Evolutionary conservation across 305 asterid genomes (phyloP).

Genomic region (Ajuga reptans): DNA sequence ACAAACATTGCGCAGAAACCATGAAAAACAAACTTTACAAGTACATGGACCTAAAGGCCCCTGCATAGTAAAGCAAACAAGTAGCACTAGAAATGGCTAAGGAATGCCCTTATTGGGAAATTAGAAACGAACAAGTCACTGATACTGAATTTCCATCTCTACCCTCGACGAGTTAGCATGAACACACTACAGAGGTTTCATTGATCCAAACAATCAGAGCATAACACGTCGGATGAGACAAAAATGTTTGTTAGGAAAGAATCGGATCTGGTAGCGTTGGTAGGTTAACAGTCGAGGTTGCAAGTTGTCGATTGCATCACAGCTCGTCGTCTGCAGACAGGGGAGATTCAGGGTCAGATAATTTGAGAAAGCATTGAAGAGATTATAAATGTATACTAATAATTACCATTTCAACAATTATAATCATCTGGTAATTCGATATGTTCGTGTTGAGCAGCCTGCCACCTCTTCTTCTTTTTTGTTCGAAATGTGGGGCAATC

Average conservation of each 20-base stretch:
- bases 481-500: constrained; percentile 46
- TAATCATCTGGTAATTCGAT: constrained; percentile 43
- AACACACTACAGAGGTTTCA: not conserved
- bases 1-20: not conserved
- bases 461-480: constrained; percentile 59
- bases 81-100: not conserved
- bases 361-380: not conserved
- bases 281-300: not conserved
- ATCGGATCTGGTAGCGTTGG: constrained; percentile 14
- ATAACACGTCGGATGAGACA: not conserved
- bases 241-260: constrained; percentile 21
- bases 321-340: constrained; percentile 15
- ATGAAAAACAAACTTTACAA: not conserved
- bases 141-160: not conserved
- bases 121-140: not conserved
- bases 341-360: not conserved
- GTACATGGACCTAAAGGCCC: no score
- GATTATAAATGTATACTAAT: not conserved
- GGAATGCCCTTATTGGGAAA: not conserved
- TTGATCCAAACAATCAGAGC: not conserved
- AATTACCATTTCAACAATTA: constrained; percentile 27
- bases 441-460: constrained; percentile 45
- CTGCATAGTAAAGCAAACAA: not conserved
- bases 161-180: not conserved
- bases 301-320: not conserved